phyloP scores from a whole-genome alignment of 1,139 yeast genomes.

The Candida sp. region DNA sequence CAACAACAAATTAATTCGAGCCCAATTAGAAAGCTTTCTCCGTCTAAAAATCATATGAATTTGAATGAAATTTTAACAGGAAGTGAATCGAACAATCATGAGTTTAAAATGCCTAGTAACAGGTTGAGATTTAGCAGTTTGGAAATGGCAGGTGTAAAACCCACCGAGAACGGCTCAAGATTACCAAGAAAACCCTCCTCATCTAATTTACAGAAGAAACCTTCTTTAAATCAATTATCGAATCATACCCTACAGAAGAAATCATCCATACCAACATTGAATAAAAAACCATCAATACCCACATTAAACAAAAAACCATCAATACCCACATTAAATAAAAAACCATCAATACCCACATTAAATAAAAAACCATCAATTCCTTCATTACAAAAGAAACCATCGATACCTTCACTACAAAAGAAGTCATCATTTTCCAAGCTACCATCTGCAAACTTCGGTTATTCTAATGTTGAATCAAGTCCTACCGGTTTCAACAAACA shows the following conservation, averaged over 20 bases:
- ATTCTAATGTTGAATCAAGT: neutral
- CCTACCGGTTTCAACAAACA: constrained; percentile 10
- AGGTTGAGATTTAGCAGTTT: constrained; percentile 26
- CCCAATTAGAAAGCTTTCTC: constrained; percentile 28
- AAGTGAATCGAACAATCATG: constrained; percentile 11
- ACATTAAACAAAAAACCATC: constrained; percentile 13
- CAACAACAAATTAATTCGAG: constrained; percentile 8
- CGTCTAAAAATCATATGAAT: constrained; percentile 39
- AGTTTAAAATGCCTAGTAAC: constrained; percentile 23
- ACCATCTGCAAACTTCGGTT: neutral
- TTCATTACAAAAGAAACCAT: constrained; percentile 12
- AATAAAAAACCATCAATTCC: constrained; percentile 8
- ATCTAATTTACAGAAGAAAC: constrained; percentile 14
- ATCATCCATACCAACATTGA: constrained; percentile 10
- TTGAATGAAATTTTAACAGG: constrained; percentile 28
- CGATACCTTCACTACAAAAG: constrained; percentile 9
- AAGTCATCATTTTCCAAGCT: constrained; percentile 11
- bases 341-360: constrained; percentile 4
- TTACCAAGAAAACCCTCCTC: constrained; percentile 11
- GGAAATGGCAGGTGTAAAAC: constrained; percentile 33
- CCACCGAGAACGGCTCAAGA: constrained; percentile 7
- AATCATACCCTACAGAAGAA: constrained; percentile 13
- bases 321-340: constrained; percentile 10
- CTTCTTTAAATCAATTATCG: constrained; percentile 5
- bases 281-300: constrained; percentile 16